Base-by-base conservation (phyloP, 1,284 basidiomycete genomes). In the Sporisorium iseilematis-ciliati region DNA sequence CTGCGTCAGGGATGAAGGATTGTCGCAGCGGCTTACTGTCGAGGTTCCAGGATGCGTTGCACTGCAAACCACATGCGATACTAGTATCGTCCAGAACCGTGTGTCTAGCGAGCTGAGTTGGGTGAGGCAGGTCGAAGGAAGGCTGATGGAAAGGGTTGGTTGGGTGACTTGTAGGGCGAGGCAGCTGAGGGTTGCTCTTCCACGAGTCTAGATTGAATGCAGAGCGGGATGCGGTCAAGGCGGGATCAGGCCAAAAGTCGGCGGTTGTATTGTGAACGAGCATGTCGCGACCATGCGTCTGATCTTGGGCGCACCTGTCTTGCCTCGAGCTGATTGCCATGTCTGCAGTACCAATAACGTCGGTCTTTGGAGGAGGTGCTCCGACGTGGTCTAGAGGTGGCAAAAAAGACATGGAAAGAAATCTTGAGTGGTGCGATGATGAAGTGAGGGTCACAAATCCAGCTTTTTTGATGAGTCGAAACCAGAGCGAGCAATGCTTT, bases 221-320 rank as follows among this genome's bases (percentile, higher is more conserved):
- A 33, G 58, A 12, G 31, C 23, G 53, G 11, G 51, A 57, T 6
- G 52, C 21, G 16, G 31, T 25, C 12, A 45, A 46, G 20, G 46
- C n/a, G n/a, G 49, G 8, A 18, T 57, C 45, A 2, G 31, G 38
- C 60, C 60, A 69, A 46, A 52, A 29, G 14, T 68, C 52, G 21
- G 66, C 18, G 7, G 25, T 4, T 4, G 20, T 38, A 18, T 20
- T 18, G 29, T 56, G 35, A 42, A 50, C 41, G 26, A 48, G n/a
- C 29, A 25, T 35, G 14, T 58, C 56, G 31, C 29, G 51, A 41
- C 21, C 18, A 52, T 21, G 31, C 1, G 55, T 21, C 11, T 26
- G 40, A 23, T 52, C 49, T 6, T 56, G 40, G 26, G 29, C 8
- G 25, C 25, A 10, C 4, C 59, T 46, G 33, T n/a, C 23, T 26